Percentiles rank a stretch among this genome's conserved stretches.
These are phyloP conservation scores for Maudiozyma serrabonitensis DNA, from an alignment of 805 yeast genomes.

Conservation along the genomic window DNA sequence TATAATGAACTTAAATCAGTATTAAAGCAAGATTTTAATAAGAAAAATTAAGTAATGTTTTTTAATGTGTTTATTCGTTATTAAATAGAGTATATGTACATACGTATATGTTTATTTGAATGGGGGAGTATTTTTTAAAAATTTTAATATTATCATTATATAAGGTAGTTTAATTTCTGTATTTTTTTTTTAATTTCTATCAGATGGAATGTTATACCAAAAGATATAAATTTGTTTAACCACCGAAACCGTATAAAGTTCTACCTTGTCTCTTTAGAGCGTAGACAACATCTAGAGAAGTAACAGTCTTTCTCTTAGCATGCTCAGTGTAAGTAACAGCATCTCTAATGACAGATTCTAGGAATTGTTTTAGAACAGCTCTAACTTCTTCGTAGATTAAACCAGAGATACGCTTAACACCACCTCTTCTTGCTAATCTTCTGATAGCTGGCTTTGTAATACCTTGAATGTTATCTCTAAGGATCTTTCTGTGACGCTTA, in stretches of 20 bases:
- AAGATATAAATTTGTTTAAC: constrained; percentile 43
- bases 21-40: constrained; percentile 2
- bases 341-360: constrained; percentile 95
- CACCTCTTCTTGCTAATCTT: constrained; percentile 99
- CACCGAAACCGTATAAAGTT: constrained; percentile 99
- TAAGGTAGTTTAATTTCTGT: background rate
- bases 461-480: constrained; percentile 99
- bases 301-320: constrained; percentile 99
- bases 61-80: background rate
- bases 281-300: constrained; percentile 96
- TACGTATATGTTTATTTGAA: background rate
- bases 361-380: constrained; percentile 89
- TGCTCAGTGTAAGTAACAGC: constrained; percentile 99
- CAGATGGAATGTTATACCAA: background rate
- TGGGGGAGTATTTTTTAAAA: background rate
- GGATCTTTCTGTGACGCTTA: constrained; percentile 98
- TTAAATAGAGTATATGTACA: background rate
- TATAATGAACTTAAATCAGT: background rate
- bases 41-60: background rate
- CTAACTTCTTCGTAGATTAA: constrained; percentile 98
- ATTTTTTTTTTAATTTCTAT: background rate
- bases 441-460: constrained; percentile 99
- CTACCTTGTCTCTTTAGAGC: constrained; percentile 99
- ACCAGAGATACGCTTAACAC: constrained; percentile 99
- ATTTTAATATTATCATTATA: background rate